Base-by-base conservation (phyloP, 2,329 filamentous ascomycete species). In the Myriosclerotinia scirpicola region DNA sequence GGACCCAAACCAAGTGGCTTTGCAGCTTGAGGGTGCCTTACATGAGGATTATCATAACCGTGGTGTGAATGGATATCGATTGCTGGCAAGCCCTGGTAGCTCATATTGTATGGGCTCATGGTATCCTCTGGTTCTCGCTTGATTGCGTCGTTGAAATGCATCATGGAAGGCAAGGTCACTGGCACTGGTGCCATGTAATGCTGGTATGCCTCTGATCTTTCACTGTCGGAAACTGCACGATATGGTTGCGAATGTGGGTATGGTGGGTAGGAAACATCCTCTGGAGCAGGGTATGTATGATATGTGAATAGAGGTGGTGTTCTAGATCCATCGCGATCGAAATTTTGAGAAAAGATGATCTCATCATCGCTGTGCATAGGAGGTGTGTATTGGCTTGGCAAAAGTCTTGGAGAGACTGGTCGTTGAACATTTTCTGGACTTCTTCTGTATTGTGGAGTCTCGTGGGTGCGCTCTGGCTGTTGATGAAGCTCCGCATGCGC, bases 1-100 rank as follows among this genome's bases (percentile, higher is more conserved):
- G 71, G 60, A 42, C 68, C 50, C 56, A 64, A 52, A 68, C 22
- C 50, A 58, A 59, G 61, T 58, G 65, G 42, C 54, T 61, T 61
- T 44, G 34, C 61, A 64, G 64, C 61, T 66, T 58, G 62, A 67
- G 65, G 81, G 77, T 80, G 80, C 88, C 87, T 89, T 88, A 93
- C 90, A 86, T 91, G 89, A 83, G 88, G 85, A 79, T 86, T 85
- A 76, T 90, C 85, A 81, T 91, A 92, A 36, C 84, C 81, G 72
- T 85, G 82, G 67, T 82, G 80, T 67, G 81, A 79, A 75, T 83
- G 83, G 72, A 90, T 84, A 73, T 90, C 88, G 76, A 91, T 84
- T 61, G 83, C 82, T 67, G 84, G 71, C 26, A 76, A 69, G 73
- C 87, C 88, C 73, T 87, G 88, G 77, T 91, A 92, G 79, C 81